phyloP scores from a whole-genome alignment of 805 yeast genomes.

The Candida arabinofermentans region DNA sequence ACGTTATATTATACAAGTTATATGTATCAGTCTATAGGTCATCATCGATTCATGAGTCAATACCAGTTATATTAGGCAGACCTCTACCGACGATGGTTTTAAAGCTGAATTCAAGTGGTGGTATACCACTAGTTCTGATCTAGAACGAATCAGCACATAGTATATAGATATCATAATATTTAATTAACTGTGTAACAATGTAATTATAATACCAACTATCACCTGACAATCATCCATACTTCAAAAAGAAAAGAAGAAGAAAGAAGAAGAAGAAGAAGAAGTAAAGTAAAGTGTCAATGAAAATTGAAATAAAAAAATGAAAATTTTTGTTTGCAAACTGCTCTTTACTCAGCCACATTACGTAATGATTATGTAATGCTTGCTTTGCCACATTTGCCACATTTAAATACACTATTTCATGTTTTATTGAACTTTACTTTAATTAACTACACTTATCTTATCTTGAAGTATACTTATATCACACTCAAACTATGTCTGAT shows the following conservation, averaged over 20 bases:
- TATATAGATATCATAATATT: constrained; percentile 6
- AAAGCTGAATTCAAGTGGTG: constrained; percentile 72
- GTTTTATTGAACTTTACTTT: too few relatives aligned
- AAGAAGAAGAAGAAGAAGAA: neutral
- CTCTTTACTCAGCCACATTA: too few relatives aligned
- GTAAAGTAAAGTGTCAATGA: neutral
- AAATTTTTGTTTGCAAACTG: neutral
- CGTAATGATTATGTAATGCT: too few relatives aligned
- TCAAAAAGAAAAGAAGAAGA: neutral
- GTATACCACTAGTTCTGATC: constrained; percentile 5
- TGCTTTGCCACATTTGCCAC: too few relatives aligned
- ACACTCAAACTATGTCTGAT: constrained; percentile 28
- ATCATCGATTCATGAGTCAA: constrained; percentile 93
- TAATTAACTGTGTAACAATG: neutral
- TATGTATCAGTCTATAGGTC: constrained; percentile 86
- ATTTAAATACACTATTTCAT: too few relatives aligned
- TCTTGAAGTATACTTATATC: too few relatives aligned
- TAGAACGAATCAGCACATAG: constrained; percentile 23
- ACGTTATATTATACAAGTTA: neutral
- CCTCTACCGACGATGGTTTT: constrained; percentile 99
- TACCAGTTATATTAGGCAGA: constrained; percentile 50
- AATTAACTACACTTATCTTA: too few relatives aligned
- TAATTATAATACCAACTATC: constrained; percentile 7
- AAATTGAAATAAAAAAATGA: neutral
- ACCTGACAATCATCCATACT: constrained; percentile 11